Evolutionary conservation across 257 asterid species (phyloP).

Genomic region (Ehretia macrophylla): DNA sequence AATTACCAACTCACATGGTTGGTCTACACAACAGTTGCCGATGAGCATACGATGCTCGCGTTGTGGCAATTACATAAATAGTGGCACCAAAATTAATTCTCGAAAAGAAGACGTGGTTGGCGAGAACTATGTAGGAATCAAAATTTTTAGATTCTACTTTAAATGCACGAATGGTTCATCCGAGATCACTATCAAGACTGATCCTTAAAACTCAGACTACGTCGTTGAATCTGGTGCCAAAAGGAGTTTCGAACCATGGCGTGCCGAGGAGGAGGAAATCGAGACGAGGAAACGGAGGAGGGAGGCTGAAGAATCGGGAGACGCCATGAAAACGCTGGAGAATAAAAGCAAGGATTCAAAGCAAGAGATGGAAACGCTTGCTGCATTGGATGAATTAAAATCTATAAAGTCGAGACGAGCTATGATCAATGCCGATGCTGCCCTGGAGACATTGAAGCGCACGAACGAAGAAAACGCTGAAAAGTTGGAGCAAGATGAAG

Average conservation of each 20-base stretch:
- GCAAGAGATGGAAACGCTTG: no score
- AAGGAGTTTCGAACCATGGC: slow-evolving; percentile 8
- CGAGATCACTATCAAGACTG: slow-evolving; percentile 6
- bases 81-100: slow-evolving; percentile 83
- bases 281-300: no score
- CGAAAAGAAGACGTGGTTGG: slow-evolving; percentile 81
- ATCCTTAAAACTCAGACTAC: slow-evolving; percentile 5
- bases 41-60: slow-evolving; percentile 84
- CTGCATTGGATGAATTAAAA: no score
- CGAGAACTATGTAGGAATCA: slow-evolving; percentile 16
- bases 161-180: slow-evolving; percentile 3
- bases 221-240: slow-evolving; percentile 7
- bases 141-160: slow-evolving; percentile 6
- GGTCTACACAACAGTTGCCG: no score
- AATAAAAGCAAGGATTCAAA: no score
- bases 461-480: slow-evolving; percentile 51
- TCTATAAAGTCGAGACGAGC: slow-evolving; percentile 95
- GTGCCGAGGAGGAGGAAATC: slow-evolving; percentile 1
- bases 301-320: no score
- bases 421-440: slow-evolving; percentile 73
- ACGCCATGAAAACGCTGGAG: no score
- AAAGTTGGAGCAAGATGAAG: slow-evolving; percentile 59
- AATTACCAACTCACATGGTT: no score
- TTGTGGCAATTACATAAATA: slow-evolving; percentile 76
- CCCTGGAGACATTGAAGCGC: slow-evolving; percentile 75